Conservation (phyloP, 108 stramenopile species). For the Stephanodiscus triporus region DNA sequence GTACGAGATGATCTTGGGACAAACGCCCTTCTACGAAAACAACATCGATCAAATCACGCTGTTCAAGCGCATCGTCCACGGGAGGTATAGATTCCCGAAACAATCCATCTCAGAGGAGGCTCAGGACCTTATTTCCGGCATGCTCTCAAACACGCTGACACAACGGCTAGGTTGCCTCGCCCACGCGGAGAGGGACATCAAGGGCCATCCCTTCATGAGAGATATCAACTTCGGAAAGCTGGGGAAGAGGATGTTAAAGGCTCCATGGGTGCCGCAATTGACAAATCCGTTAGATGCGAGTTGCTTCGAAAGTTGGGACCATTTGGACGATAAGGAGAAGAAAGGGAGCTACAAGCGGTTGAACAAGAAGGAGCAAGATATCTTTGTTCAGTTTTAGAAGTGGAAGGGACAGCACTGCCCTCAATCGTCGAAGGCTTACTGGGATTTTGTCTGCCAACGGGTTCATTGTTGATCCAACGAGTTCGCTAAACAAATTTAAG, state of each 20-base stretch:
- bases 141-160: constrained; percentile 60
- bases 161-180: constrained; percentile 81
- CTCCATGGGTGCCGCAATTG: constrained; percentile 92
- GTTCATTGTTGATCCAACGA: too few species aligned
- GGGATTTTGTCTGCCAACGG: too few species aligned
- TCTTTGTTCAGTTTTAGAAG: constrained; percentile 38
- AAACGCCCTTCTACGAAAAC: constrained; percentile 79
- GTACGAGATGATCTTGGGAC: constrained; percentile 93
- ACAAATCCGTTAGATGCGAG: constrained; percentile 86
- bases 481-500: too few species aligned
- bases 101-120: constrained; percentile 31
- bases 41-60: constrained; percentile 75
- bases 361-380: constrained; percentile 32
- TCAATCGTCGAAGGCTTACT: background rate
- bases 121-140: constrained; percentile 64
- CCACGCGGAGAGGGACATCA: constrained; percentile 72
- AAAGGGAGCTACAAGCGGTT: constrained; percentile 32
- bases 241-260: constrained; percentile 61
- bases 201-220: constrained; percentile 82
- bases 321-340: constrained; percentile 40
- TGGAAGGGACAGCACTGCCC: background rate
- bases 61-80: constrained; percentile 80
- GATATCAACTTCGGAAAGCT: constrained; percentile 67
- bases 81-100: constrained; percentile 58
- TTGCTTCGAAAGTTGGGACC: constrained; percentile 85